Evolutionary conservation across 495 filamentous ascomycete species (phyloP).

Genomic region (Friedmanniomyces endolithicus): DNA sequence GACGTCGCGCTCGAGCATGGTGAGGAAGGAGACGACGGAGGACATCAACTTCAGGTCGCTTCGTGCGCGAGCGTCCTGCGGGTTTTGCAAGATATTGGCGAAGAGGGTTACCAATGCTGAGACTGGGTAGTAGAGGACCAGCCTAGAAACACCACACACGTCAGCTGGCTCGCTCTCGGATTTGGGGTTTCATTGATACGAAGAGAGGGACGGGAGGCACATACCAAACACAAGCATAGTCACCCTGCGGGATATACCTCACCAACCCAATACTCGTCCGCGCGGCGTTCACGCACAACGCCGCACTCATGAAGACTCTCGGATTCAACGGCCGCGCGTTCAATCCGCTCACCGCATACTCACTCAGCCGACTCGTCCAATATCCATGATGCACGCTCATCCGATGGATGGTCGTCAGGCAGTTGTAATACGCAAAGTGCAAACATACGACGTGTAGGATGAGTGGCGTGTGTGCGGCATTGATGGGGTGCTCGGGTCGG

Average conservation of each 20-base stretch:
- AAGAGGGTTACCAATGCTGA: constrained; percentile 92
- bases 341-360: constrained; percentile 86
- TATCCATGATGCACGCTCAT: constrained; percentile 98
- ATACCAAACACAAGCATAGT: constrained; percentile 92
- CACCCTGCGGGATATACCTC: constrained; percentile 89
- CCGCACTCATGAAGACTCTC: constrained; percentile 85
- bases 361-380: constrained; percentile 90
- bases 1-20: constrained; percentile 59
- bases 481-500: constrained; percentile 89
- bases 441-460: constrained; percentile 85
- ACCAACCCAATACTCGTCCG: constrained; percentile 86
- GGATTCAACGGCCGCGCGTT: constrained; percentile 87
- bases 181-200: background rate
- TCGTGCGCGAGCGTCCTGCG: constrained; percentile 73
- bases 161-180: background rate
- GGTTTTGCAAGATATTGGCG: constrained; percentile 93
- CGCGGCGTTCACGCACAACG: constrained; percentile 81
- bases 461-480: constrained; percentile 73
- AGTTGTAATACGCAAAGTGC: constrained; percentile 97
- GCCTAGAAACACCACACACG: constrained; percentile 38
- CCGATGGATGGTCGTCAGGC: constrained; percentile 90
- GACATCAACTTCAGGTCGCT: constrained; percentile 86
- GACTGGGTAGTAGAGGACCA: constrained; percentile 94
- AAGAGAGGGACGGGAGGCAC: constrained; percentile 22
- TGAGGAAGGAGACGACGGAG: constrained; percentile 81